These are phyloP conservation scores for Monascus purpureus DNA, from an alignment of 495 filamentous ascomycete species.

Conservation along the genomic window DNA sequence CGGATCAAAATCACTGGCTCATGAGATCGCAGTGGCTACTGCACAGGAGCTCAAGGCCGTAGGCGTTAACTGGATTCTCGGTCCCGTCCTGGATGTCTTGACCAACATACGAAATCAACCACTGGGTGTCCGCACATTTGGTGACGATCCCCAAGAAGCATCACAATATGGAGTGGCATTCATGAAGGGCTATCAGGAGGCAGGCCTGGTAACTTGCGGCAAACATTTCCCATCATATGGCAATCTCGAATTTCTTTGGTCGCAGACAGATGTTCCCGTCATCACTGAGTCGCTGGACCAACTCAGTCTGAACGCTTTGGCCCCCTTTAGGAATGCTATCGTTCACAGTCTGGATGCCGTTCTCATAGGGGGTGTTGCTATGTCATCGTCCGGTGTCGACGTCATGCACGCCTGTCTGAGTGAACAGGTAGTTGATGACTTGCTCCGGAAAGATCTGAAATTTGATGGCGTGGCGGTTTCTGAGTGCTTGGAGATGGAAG, in stretches of 20 bases:
- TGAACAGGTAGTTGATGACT: slow-evolving; percentile 76
- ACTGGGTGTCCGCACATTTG: slow-evolving; percentile 65
- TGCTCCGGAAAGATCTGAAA: slow-evolving; percentile 66
- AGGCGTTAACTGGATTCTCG: slow-evolving; percentile 82
- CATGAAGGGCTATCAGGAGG: slow-evolving; percentile 81
- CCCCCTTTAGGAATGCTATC: slow-evolving; percentile 80
- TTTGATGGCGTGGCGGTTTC: slow-evolving; percentile 88
- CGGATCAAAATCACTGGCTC: slow-evolving; percentile 61
- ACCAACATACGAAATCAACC: slow-evolving; percentile 81
- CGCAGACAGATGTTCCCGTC: slow-evolving; percentile 72
- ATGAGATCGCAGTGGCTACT: slow-evolving; percentile 72
- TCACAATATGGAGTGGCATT: slow-evolving; percentile 75
- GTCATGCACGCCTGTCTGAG: slow-evolving; percentile 87
- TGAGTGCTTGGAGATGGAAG: slow-evolving; percentile 92
- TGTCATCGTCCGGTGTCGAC: slow-evolving; percentile 74
- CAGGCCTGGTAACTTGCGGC: slow-evolving; percentile 69
- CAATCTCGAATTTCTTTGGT: slow-evolving; percentile 81
- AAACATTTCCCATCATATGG: slow-evolving; percentile 92
- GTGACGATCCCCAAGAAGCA: slow-evolving; percentile 82
- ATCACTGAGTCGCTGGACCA: slow-evolving; percentile 87
- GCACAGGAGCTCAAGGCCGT: slow-evolving; percentile 75
- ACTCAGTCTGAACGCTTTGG: slow-evolving; percentile 65
- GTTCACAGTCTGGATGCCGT: slow-evolving; percentile 72
- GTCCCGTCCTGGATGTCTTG: slow-evolving; percentile 78
- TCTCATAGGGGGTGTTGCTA: slow-evolving; percentile 84